Conservation (phyloP, 805 yeast species). For the Candida boidinii region DNA sequence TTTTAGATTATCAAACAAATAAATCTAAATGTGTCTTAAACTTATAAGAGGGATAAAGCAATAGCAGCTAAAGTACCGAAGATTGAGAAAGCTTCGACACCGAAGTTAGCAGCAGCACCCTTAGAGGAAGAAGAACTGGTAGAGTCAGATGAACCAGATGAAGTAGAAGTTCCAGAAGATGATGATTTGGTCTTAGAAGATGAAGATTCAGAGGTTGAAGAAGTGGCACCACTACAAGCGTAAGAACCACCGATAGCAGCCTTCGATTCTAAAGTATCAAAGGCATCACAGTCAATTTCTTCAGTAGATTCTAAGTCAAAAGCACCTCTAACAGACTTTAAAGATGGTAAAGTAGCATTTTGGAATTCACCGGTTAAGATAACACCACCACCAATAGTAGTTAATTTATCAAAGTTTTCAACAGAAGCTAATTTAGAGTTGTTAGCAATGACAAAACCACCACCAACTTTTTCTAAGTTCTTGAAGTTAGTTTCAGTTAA, state of each 20-base stretch:
- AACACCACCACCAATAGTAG: slow-evolving; percentile 83
- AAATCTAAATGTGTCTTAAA: too few species aligned
- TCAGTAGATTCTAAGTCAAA: slow-evolving; percentile 69
- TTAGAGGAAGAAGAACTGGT: slow-evolving; percentile 23
- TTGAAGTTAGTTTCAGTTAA: slow-evolving; percentile 64
- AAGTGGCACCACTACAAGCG: slow-evolving; percentile 60
- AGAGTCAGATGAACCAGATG: slow-evolving; percentile 31
- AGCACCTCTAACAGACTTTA: slow-evolving; percentile 86
- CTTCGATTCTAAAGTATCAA: slow-evolving; percentile 60
- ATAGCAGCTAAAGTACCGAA: slow-evolving; percentile 42
- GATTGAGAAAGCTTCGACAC: slow-evolving; percentile 28
- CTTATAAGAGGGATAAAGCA: slow-evolving; percentile 43
- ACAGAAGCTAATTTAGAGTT: slow-evolving; percentile 63
- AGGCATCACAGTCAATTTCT: slow-evolving; percentile 73
- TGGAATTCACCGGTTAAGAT: slow-evolving; percentile 71
- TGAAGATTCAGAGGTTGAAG: slow-evolving; percentile 31
- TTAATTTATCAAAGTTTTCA: slow-evolving; percentile 66
- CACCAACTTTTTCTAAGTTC: slow-evolving; percentile 67
- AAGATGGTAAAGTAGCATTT: slow-evolving; percentile 65
- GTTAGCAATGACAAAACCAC: slow-evolving; percentile 88
- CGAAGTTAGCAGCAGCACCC: slow-evolving; percentile 18
- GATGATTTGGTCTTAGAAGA: slow-evolving; percentile 17
- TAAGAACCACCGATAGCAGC: slow-evolving; percentile 89
- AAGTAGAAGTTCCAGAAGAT: slow-evolving; percentile 14
- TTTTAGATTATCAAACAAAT: too few species aligned